A percentile compares a stretch with the other conserved stretches of the same genome.
These are phyloP conservation scores for Mucor lusitanicus DNA, from an alignment of 371 early-diverging fungal genomes.

Conservation along the genomic window DNA sequence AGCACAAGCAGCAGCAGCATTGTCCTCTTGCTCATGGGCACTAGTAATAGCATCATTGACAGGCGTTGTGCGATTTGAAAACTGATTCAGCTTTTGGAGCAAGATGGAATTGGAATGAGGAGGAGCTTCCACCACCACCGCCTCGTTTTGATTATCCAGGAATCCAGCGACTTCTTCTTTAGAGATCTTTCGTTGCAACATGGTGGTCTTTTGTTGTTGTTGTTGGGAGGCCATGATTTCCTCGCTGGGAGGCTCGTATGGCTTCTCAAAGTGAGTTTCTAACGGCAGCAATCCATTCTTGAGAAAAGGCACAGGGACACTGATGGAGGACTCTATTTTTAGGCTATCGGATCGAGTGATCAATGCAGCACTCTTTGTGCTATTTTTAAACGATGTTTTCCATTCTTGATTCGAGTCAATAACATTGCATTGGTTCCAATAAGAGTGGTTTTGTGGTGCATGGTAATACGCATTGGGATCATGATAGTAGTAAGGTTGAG, in stretches of 20 bases:
- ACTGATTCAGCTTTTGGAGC: conserved; percentile 2
- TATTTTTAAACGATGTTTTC: conserved; percentile 12
- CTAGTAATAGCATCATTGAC: no score
- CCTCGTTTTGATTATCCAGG: not conserved
- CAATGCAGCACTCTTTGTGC: not conserved
- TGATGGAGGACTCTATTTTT: conserved; percentile 13
- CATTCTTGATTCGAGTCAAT: not conserved
- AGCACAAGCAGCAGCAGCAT: not conserved
- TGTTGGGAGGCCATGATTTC: not conserved
- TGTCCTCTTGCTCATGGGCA: not conserved
- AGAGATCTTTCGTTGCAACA: conserved; percentile 6
- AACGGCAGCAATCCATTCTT: not conserved
- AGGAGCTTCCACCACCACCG: no score
- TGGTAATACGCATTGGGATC: not conserved
- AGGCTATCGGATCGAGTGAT: conserved; percentile 12
- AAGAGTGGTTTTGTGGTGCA: not conserved
- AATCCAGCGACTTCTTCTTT: conserved; percentile 4
- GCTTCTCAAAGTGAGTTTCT: conserved; percentile 16
- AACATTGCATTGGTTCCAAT: not conserved
- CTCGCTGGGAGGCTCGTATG: conserved; percentile 10
- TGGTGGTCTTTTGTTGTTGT: not conserved
- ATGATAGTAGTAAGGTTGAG: not conserved
- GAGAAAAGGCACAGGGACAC: conserved; percentile 2
- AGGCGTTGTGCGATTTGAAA: not conserved
- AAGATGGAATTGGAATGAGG: not conserved